These are phyloP conservation scores for Rugonectria rugulosa DNA, from an alignment of 2,329 filamentous ascomycete genomes.

Conservation along the genomic window DNA sequence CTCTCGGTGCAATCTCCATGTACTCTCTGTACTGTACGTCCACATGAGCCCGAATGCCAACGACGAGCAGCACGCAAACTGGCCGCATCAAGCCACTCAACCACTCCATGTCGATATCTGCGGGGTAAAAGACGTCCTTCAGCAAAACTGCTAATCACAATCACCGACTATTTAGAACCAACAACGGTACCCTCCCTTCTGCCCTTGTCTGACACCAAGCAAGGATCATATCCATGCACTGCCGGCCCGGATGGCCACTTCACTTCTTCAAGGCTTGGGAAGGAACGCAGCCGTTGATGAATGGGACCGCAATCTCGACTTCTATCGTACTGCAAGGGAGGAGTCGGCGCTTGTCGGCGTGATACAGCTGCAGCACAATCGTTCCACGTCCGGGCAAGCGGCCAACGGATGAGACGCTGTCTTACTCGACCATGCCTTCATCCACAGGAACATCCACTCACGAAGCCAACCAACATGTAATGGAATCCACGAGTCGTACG, in stretches of 20 bases:
- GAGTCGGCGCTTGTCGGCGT: background rate
- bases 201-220: background rate
- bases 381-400: background rate
- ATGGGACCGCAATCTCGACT: background rate
- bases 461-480: background rate
- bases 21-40: too few species aligned
- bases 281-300: background rate
- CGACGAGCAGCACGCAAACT: background rate
- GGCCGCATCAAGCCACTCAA: background rate
- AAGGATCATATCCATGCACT: background rate
- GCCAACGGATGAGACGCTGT: background rate
- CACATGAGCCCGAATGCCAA: background rate
- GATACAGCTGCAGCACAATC: background rate
- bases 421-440: background rate
- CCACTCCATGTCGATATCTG: background rate
- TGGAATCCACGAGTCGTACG: background rate
- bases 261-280: background rate
- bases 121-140: background rate
- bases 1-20: too few species aligned
- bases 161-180: background rate
- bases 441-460: background rate
- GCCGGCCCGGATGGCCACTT: background rate
- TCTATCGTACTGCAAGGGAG: background rate
- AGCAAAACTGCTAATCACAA: background rate
- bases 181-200: background rate